These are phyloP conservation scores for Trichoderma lentiforme DNA, from an alignment of 2,329 filamentous ascomycete genomes.

Conservation along the genomic window DNA sequence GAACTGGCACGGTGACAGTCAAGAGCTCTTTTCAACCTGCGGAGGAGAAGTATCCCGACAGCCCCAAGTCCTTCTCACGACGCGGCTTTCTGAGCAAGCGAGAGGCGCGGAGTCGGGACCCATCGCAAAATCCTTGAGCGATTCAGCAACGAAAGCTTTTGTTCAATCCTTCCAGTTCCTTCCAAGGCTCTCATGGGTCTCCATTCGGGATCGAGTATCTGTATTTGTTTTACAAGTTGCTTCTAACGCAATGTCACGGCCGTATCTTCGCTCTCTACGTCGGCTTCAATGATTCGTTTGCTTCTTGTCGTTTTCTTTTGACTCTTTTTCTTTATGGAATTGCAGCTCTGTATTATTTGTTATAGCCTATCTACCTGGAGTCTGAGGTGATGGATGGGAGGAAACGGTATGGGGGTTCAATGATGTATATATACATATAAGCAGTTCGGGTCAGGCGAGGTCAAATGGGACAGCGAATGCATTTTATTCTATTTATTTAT, in stretches of 20 bases:
- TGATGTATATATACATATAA: not conserved
- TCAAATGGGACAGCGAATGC: not conserved
- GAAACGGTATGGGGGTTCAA: not conserved
- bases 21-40: slow-evolving; percentile 66
- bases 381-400: not conserved
- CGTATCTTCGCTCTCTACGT: not conserved
- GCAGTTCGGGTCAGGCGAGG: not conserved
- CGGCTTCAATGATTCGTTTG: not conserved
- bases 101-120: slow-evolving; percentile 45
- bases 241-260: not conserved
- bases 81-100: slow-evolving; percentile 56
- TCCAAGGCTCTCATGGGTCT: not conserved
- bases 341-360: not conserved
- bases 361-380: not conserved
- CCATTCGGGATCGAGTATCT: not conserved
- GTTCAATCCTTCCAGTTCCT: not conserved
- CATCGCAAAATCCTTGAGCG: slow-evolving; percentile 35
- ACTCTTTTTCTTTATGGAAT: not conserved
- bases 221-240: not conserved
- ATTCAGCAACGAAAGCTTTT: not conserved
- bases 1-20: slow-evolving; percentile 67
- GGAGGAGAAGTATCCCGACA: slow-evolving; percentile 45
- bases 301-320: not conserved
- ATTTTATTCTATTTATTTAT: not conserved
- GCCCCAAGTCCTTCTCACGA: slow-evolving; percentile 46